Evolutionary conservation across 2,329 filamentous ascomycete species (phyloP).

Genomic region (Epichloe brachyelytri): DNA sequence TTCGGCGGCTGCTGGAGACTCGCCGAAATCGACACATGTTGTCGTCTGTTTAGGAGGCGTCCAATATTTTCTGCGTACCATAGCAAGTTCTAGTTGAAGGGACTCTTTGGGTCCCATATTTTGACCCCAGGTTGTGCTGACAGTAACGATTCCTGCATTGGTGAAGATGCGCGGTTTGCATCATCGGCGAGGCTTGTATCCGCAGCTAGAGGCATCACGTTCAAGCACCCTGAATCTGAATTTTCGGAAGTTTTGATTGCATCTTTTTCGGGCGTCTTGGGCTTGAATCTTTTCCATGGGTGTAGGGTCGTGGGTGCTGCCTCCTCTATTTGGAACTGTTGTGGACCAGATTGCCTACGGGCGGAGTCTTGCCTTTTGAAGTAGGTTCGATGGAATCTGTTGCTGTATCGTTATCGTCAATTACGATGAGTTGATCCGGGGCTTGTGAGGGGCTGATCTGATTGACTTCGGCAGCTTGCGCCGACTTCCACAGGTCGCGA

Average conservation of each 20-base stretch:
- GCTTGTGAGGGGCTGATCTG: neutral
- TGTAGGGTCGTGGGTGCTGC: conserved; percentile 13
- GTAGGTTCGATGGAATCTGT: conserved; percentile 1
- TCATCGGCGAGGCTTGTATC: neutral
- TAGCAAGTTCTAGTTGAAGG: conserved; percentile 33
- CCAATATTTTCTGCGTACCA: conserved; percentile 49
- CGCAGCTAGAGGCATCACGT: neutral
- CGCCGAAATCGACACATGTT: conserved; percentile 17
- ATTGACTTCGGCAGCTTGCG: conserved; percentile 12
- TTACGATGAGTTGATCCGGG: neutral
- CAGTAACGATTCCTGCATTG: neutral
- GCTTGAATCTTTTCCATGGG: conserved; percentile 25
- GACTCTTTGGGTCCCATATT: conserved; percentile 13
- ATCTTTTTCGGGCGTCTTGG: conserved; percentile 5
- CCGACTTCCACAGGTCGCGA: conserved; percentile 22
- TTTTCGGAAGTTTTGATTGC: neutral
- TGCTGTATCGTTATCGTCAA: conserved; percentile 2
- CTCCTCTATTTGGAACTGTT: neutral
- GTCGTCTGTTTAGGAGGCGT: conserved; percentile 41
- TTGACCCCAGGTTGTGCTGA: neutral
- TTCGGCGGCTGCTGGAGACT: conserved; percentile 13
- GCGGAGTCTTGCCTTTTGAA: neutral
- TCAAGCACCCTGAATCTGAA: no score
- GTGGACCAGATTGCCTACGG: neutral
- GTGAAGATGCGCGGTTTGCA: neutral